Evolutionary conservation across 2,329 filamentous ascomycete genomes (phyloP).

Genomic region (Talaromyces verruculosus): DNA sequence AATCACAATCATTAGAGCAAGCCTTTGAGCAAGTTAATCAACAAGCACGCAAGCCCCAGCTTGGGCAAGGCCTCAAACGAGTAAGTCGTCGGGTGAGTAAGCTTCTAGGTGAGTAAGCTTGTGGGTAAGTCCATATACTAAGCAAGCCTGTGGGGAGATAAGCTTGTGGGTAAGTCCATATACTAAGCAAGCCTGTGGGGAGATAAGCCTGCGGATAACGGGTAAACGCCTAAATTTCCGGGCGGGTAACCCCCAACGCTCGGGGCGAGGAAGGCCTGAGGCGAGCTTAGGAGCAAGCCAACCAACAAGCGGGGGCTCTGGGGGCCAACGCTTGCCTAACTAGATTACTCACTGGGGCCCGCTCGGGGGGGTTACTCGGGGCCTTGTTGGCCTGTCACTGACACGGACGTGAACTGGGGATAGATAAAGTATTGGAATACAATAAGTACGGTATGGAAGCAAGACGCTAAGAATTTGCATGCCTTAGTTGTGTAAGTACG

Average conservation of each 20-base stretch:
- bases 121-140: not conserved
- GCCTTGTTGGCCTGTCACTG: no score
- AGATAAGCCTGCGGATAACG: not conserved
- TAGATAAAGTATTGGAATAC: not conserved
- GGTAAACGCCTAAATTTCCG: not conserved
- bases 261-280: not conserved
- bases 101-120: not conserved
- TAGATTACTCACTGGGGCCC: not conserved
- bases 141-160: not conserved
- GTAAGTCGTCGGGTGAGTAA: not conserved
- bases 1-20: not conserved
- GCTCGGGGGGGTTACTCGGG: no score
- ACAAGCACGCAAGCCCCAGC: not conserved
- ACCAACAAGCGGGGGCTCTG: not conserved
- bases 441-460: not conserved
- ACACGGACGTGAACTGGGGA: not conserved
- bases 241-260: not conserved
- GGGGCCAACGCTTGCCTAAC: not conserved
- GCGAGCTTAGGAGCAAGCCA: not conserved
- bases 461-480: not conserved
- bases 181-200: not conserved
- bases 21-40: not conserved
- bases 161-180: not conserved
- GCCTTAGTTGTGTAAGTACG: not conserved
- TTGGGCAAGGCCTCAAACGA: not conserved